Evolutionary conservation across 2,329 filamentous ascomycete species (phyloP), one percentile per base, ranked within the genome.

Genomic region (Ceratocystis diversiconidia): DNA sequence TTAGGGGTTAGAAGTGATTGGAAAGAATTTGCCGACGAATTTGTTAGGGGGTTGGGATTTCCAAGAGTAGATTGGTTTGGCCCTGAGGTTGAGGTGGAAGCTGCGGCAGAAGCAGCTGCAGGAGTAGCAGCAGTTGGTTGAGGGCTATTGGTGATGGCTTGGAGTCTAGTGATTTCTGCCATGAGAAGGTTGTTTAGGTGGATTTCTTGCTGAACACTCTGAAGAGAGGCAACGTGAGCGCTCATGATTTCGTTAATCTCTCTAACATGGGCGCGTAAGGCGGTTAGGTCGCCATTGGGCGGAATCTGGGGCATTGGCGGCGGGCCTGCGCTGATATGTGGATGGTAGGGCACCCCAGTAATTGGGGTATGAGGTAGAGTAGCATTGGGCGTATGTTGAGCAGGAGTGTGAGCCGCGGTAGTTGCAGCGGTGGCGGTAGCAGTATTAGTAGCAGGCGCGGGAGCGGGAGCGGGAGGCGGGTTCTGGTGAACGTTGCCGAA

Each of bases 131-230:
- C 44, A 76, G 75, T 25, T 28, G 55, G 28, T 30, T 59, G 55
- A 92, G 77, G 67, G 86, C 81, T 46, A 82, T 78, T 62, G 41
- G 41, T 41, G 8, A 60, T 22, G 6, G 50, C 61, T 43, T 63
- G 61, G 25, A 66, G 65, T 46, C 65, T 43, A 22, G 17, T 41
- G 17, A 94, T 73, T 72, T 94, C 89, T 22, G 77, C 75, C 68
- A 88, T 82, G 68, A 94, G 77, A 17, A 84, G 76, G 63, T 86
- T 81, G n/a, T 91, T 76, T n/a, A 83, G 76, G 61, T 84, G 80
- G 3, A 92, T 73, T 72, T 94, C 88, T 43, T 86, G 81, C 59
- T 85, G 82, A 19, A 92, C 76, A 52, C 76, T 77, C 60, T 82
- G 79, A 43, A 89, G 19, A 15, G 66, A 63, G 0, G 63, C 55